Percentiles rank a stretch among this genome's conserved stretches.
These are phyloP conservation scores for Calonectria pauciramosa DNA, from an alignment of 2,329 filamentous ascomycete genomes.

Conservation along the genomic window DNA sequence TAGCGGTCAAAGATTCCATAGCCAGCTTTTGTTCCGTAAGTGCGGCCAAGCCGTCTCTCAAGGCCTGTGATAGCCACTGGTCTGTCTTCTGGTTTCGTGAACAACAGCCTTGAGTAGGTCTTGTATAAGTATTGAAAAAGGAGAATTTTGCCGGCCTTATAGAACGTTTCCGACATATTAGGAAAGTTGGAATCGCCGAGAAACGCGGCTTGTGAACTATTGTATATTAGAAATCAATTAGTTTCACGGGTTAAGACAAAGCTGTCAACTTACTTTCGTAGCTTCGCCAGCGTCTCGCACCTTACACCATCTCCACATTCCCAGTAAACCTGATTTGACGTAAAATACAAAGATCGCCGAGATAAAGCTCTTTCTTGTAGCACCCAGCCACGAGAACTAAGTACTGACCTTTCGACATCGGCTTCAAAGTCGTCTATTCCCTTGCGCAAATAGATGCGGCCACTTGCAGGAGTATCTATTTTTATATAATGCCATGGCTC, in stretches of 20 bases:
- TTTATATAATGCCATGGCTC: background rate
- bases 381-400: background rate
- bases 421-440: background rate
- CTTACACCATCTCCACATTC: background rate
- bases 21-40: background rate
- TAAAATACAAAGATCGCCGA: background rate
- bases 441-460: background rate
- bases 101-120: background rate
- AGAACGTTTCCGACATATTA: background rate
- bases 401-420: background rate
- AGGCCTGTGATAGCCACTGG: background rate
- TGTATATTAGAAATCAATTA: background rate
- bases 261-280: background rate
- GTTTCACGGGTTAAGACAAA: background rate
- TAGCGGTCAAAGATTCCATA: background rate
- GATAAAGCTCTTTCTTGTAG: background rate
- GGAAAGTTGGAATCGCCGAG: conserved; percentile 5
- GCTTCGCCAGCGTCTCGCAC: background rate
- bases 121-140: background rate
- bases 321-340: background rate
- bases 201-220: background rate
- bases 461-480: background rate
- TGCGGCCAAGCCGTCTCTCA: background rate
- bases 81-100: background rate
- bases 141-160: background rate